Percentiles rank a stretch among this genome's conserved stretches.
These are phyloP conservation scores for Chaetomium cochliodes DNA, from an alignment of 495 filamentous ascomycete species.

Conservation along the genomic window DNA sequence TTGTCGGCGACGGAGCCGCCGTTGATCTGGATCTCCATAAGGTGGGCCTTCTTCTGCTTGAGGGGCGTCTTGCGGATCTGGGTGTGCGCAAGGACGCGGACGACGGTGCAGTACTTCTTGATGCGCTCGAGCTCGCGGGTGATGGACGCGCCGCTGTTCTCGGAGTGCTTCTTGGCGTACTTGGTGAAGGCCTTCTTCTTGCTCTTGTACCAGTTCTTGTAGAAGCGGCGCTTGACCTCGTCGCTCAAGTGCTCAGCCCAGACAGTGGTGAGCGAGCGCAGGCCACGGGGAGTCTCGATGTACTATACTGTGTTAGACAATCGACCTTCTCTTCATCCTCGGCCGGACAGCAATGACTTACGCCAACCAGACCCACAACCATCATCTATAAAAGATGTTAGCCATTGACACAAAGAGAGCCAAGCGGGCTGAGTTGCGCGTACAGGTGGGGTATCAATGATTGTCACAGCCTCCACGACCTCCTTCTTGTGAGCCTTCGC, in stretches of 20 bases:
- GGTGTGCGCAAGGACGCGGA: slow-evolving; percentile 98
- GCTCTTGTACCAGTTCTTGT: slow-evolving; percentile 99
- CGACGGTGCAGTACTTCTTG: slow-evolving; percentile 99
- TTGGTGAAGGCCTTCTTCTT: slow-evolving; percentile 99
- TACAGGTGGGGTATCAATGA: slow-evolving; percentile 99
- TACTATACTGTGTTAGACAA: slow-evolving; percentile 51
- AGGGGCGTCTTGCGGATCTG: slow-evolving; percentile 98
- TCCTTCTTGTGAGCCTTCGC: slow-evolving; percentile 99
- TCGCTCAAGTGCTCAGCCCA: slow-evolving; percentile 99
- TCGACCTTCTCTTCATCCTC: slow-evolving; percentile 21
- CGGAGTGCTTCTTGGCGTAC: slow-evolving; percentile 99
- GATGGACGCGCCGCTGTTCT: slow-evolving; percentile 82
- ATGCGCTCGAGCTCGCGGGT: slow-evolving; percentile 98
- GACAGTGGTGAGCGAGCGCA: slow-evolving; percentile 98
- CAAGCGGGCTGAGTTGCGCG: slow-evolving; percentile 67
- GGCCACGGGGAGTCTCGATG: slow-evolving; percentile 99
- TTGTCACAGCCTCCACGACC: slow-evolving; percentile 96
- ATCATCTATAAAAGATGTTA: slow-evolving; percentile 81
- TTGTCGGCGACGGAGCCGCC: slow-evolving; percentile 92
- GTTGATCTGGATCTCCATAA: slow-evolving; percentile 99
- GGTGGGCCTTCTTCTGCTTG: slow-evolving; percentile 99
- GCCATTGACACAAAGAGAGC: slow-evolving; percentile 54
- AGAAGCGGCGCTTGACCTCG: slow-evolving; percentile 99
- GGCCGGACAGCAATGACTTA: slow-evolving; percentile 40
- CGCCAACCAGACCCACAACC: slow-evolving; percentile 95